Conservation (phyloP, 495 filamentous ascomycete genomes). For the Podospora didyma region DNA sequence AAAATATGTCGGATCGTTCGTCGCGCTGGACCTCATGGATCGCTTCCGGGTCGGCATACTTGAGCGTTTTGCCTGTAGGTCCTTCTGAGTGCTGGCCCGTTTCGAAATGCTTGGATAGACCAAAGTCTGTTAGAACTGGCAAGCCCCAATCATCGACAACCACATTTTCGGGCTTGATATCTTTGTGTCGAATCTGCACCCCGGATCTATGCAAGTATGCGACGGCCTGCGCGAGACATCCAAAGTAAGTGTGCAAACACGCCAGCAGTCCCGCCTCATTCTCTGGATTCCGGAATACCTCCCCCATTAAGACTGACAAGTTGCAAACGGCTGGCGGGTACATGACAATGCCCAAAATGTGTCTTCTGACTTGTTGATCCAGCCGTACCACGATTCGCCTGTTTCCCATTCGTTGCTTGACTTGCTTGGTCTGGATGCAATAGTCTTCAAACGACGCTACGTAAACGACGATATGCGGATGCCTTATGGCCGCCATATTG, state of each 20-base stretch:
- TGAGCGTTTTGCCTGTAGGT: conserved; percentile 30
- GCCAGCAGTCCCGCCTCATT: conserved; percentile 15
- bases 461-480: conserved; percentile 32
- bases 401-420: conserved; percentile 5
- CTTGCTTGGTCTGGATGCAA: conserved; percentile 20
- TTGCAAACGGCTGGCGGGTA: conserved; percentile 30
- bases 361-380: conserved; percentile 23
- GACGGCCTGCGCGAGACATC: conserved; percentile 35
- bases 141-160: conserved; percentile 32
- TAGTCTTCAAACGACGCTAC: conserved; percentile 32
- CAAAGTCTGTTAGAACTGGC: conserved; percentile 42
- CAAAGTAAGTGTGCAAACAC: conserved; percentile 28
- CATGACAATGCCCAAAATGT: conserved; percentile 33
- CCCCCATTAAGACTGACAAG: conserved; percentile 25
- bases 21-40: conserved; percentile 32
- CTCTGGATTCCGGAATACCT: conserved; percentile 11
- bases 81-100: conserved; percentile 30
- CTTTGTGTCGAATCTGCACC: conserved; percentile 38
- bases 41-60: conserved; percentile 46
- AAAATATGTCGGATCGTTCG: conserved; percentile 44
- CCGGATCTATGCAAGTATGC: conserved; percentile 33
- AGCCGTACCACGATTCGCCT: conserved; percentile 10
- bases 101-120: conserved; percentile 36
- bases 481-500: conserved; percentile 25
- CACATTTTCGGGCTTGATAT: conserved; percentile 47